Evolutionary conservation across 2,329 filamentous ascomycete genomes (phyloP), one percentile per base, ranked within the genome.

Genomic region (Helotiales sp.): DNA sequence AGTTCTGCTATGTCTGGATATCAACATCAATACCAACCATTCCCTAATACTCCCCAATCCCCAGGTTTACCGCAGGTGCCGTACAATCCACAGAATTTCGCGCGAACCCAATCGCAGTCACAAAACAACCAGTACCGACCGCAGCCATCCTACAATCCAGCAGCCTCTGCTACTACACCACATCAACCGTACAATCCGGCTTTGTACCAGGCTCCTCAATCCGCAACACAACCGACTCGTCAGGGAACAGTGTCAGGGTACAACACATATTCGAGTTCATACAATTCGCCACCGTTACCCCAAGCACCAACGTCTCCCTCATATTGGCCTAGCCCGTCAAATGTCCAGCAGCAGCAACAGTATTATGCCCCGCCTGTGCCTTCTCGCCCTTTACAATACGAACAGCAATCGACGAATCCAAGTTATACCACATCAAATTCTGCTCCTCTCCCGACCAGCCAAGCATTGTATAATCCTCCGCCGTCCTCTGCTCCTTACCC

Each of bases 161-260:
- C 60, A 77, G 81, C 61, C 76, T 79, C 61, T 80, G 80, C 66
- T 76, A 80, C 62, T 72, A 76, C 58, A 72, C 77, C 57, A 67
- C 77, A 60, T 74, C 80, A 62, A 72, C 79, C 82, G 42, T 93
- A 93, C 73, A 93, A 93, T 69, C 89, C 90, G 1, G 74, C 76
- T 31, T 69, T 71, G 38, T 73, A 76, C 25, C 76, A 79, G 47
- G 67, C 64, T 49, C 53, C 75, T 24, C 76, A 78, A 5, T 72
- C 77, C 2, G 76, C 79, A n/a, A 69, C 84, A 10, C 76, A 78
- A 58, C 77, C 83, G 52, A 81, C 85, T 57, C 83, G 84, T 1
- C 86, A 84, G 29, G 36, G 52, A 25, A 66, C 15, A 80, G 85
- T 70, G 78, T 84, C 55, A 79, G 84, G 40, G 72, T 86, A 47